Evolutionary conservation across 805 yeast species (phyloP), one percentile per base, ranked within the genome.

Genomic region (Cyberlindnera maclurae): DNA sequence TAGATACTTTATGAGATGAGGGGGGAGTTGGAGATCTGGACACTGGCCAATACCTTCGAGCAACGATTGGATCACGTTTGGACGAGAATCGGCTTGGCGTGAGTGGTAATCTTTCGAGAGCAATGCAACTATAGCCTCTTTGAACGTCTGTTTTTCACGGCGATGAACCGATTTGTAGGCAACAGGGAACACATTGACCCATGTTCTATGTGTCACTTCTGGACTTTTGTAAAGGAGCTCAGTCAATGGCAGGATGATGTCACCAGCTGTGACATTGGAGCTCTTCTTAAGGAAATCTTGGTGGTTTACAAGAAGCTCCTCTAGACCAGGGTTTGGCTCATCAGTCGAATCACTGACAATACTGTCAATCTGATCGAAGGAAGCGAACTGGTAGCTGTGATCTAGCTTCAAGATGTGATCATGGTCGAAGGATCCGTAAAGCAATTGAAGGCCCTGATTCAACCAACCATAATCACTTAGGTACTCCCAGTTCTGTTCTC

Each of bases 401-500:
- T 61, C 60, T 33, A 85, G 57, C 17, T 58, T 60, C 15, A 87
- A 49, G 2, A 53, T 58, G 39, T 71, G 65, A 1, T 71, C 70
- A 29, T 59, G 59, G 41, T 80, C 81, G 47, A 85, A 78, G 0
- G 95, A 71, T 0, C 93, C 95, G 53, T 82, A 86, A 6, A 93
- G 62, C 22, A 94, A 62, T 55, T 89, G 96, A 15, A 86, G 67
- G 0, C 96, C 97, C 58, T 90, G 97, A 57, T 87, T 87, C 44
- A 90, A 63, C 98, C 98, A 93, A 31, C 88, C 84, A 51, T 83
- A 84, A 48, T 93, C 98, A 1, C 95, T 89, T 29, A 93, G 65
- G 47, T 75, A 82, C 56, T 93, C 99, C 99, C 99, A 93, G 53
- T 87, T 90, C 58, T 93, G 99, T 52, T 93, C 97, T 29, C 90